phyloP scores from a whole-genome alignment of 805 yeast species.

The Ogataea corticis region DNA sequence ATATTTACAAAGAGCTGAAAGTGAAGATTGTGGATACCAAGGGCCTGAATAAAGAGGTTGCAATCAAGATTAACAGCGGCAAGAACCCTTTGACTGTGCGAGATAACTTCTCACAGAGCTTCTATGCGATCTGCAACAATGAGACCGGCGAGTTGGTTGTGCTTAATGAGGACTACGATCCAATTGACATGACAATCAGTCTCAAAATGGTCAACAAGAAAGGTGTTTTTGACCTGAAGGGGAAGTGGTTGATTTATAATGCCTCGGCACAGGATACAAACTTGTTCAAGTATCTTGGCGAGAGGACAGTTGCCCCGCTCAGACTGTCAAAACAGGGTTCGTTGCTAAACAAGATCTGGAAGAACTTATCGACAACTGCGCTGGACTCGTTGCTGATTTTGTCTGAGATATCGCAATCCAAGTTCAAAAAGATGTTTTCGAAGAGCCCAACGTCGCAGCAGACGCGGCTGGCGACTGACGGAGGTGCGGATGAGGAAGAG shows the following conservation, averaged over 20 bases:
- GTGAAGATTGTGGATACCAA: constrained; percentile 9
- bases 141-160: constrained; percentile 16
- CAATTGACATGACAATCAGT: constrained; percentile 1
- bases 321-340: constrained; percentile 48
- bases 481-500: constrained; percentile 15
- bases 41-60: not conserved
- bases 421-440: constrained; percentile 40
- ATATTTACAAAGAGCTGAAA: constrained; percentile 22
- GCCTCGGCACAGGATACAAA: constrained; percentile 41
- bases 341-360: constrained; percentile 47
- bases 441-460: constrained; percentile 1
- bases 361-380: constrained; percentile 51
- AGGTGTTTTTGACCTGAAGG: constrained; percentile 51
- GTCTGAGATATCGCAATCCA: constrained; percentile 49
- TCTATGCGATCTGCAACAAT: constrained; percentile 20
- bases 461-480: not conserved
- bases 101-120: constrained; percentile 13
- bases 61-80: constrained; percentile 1
- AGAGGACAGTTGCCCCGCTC: constrained; percentile 42
- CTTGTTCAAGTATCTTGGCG: constrained; percentile 18
- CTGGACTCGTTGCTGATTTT: constrained; percentile 41
- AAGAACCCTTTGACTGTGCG: constrained; percentile 13
- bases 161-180: not conserved
- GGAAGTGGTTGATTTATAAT: constrained; percentile 49
- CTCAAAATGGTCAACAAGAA: constrained; percentile 31